Evolutionary conservation across 306 rosid genomes (phyloP), one percentile per base, ranked within the genome.

Genomic region (Cucumis cinereus): DNA sequence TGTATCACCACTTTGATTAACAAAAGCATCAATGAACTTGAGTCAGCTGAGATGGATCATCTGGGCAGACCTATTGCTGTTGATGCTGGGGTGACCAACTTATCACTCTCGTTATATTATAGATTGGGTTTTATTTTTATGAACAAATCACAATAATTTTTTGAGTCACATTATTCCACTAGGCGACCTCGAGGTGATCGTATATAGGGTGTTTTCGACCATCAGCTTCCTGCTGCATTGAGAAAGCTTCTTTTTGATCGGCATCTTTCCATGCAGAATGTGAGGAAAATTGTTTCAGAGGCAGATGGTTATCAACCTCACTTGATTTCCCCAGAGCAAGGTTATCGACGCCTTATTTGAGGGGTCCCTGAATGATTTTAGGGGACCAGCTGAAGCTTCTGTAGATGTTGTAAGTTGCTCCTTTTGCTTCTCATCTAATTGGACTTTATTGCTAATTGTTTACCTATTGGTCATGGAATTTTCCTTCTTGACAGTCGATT

Each of bases 271-370:
- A 61, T 80, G 53, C 97, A 90, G 85, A 94, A 92, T 80, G 96
- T 92, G 40, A 92, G 76, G 86, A 94, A 87, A 89, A 96, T 94
- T 69, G 97, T 94, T 78, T 90, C 96, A 38, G 97, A 94, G 87
- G 93, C 97, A 22, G 99, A 94, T 84, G 99, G 97, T 87, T 94
- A 94, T 78, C 99, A 94, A 85, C 99, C 99, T 55, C 99, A 94
- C 86, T 87, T 94, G 86, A 90, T 94, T 82, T 98, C 99, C 66
- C 99, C 99, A 1, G 99, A 94, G 88, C 99, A 86, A 88, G 99
- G 99, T 79, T 94, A 94, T 81, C 88, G 98, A 53, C 95, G 99
- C 50, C 87, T 94, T 55, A 94, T 94, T 94, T 60, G 99, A 94
- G 61, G 89, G 96, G 24, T 68, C 99, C 58, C 90, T 94, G 14